Evolutionary conservation across 2,329 filamentous ascomycete genomes (phyloP).

Genomic region (Apiospora pterosperma): DNA sequence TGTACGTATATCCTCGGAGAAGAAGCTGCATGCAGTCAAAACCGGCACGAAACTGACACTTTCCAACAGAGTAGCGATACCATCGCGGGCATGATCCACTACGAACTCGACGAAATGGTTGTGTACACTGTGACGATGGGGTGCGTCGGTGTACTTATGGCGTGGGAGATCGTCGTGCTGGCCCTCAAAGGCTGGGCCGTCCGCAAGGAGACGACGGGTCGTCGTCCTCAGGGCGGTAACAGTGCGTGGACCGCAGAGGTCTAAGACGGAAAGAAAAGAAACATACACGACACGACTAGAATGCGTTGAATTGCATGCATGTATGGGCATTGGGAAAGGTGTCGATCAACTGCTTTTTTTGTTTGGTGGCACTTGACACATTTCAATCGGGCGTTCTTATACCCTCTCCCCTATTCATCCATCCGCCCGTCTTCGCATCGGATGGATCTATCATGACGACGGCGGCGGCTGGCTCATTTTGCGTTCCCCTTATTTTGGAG

Average conservation of each 20-base stretch:
- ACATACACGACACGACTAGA: not conserved
- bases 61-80: constrained; percentile 58
- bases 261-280: not conserved
- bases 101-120: constrained; percentile 86
- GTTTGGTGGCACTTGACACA: not conserved
- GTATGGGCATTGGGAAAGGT: not conserved
- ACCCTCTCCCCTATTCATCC: not conserved
- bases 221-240: too few relatives aligned
- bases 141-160: constrained; percentile 77
- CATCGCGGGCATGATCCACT: constrained; percentile 70
- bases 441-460: not conserved
- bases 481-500: not conserved
- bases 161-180: constrained; percentile 74
- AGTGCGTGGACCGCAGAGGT: not conserved
- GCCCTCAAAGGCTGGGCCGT: constrained; percentile 86
- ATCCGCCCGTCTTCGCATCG: not conserved
- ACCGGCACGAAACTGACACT: not conserved
- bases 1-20: constrained; percentile 46
- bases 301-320: not conserved
- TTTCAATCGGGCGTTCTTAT: not conserved
- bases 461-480: not conserved
- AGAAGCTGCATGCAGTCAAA: not conserved
- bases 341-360: not conserved
- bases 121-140: constrained; percentile 87
- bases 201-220: constrained; percentile 37